A percentile compares a stretch with the other conserved stretches of the same genome.
Evolutionary conservation across 2,329 filamentous ascomycete genomes (phyloP).

Genomic region (Alternaria rosae): DNA sequence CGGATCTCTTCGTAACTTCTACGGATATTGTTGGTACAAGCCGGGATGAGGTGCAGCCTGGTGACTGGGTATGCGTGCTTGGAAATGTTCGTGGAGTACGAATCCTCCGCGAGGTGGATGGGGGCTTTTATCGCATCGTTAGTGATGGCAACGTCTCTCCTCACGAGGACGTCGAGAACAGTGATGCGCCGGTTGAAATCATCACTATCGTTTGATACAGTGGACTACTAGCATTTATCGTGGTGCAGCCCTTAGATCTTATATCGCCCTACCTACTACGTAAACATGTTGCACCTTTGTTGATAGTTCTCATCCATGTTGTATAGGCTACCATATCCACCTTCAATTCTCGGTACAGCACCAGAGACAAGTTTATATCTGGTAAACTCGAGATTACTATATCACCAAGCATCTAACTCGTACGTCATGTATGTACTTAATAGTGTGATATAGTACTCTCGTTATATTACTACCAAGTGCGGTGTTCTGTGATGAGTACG

Average conservation of each 20-base stretch:
- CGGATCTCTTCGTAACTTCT: neutral
- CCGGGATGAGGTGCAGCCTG: neutral
- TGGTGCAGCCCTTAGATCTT: too few species aligned
- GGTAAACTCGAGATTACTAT: too few species aligned
- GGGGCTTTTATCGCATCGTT: neutral
- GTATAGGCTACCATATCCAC: too few species aligned
- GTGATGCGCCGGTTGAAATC: neutral
- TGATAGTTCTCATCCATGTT: too few species aligned
- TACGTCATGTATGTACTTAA: rapidly evolving
- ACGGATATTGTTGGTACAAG: neutral
- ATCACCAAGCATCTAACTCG: too few species aligned
- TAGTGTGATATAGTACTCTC: neutral
- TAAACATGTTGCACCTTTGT: neutral
- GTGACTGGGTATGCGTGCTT: neutral
- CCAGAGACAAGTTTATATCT: too few species aligned
- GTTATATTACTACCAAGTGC: neutral
- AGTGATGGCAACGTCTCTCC: neutral
- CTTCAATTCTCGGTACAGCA: too few species aligned
- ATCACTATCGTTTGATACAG: neutral
- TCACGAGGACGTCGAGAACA: neutral
- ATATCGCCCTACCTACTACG: too few species aligned
- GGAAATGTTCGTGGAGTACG: rapidly evolving
- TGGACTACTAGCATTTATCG: rapidly evolving
- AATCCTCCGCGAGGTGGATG: neutral
- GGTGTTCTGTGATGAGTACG: neutral